Conservation (phyloP, 805 yeast species). For the Saccharomyces jurei region DNA sequence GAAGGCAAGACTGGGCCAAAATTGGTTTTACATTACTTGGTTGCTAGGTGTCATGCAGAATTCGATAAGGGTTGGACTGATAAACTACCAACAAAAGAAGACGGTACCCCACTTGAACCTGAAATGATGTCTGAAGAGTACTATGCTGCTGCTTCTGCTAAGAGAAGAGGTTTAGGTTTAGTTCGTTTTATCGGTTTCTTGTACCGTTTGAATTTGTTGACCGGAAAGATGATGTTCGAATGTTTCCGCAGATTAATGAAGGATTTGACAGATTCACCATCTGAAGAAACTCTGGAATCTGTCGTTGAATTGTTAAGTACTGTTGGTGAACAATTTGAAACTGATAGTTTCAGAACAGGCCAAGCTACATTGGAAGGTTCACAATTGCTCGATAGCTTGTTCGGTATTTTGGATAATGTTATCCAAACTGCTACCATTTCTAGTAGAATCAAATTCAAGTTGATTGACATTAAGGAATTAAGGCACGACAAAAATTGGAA, state of each 20-base stretch:
- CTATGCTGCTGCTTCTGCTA: slow-evolving; percentile 77
- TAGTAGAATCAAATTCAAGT: slow-evolving; percentile 75
- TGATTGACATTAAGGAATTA: slow-evolving; percentile 81
- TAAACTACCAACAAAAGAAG: slow-evolving; percentile 71
- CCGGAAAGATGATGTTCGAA: slow-evolving; percentile 62
- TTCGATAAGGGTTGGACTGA: slow-evolving; percentile 93
- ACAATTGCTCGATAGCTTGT: slow-evolving; percentile 49
- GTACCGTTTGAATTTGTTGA: slow-evolving; percentile 66
- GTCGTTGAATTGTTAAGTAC: slow-evolving; percentile 77
- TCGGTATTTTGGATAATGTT: slow-evolving; percentile 45
- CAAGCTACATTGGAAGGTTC: slow-evolving; percentile 35
- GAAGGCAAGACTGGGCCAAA: slow-evolving; percentile 53
- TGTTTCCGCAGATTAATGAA: slow-evolving; percentile 59
- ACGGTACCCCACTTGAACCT: slow-evolving; percentile 66
- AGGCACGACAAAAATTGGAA: slow-evolving; percentile 58
- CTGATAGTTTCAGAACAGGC: slow-evolving; percentile 24
- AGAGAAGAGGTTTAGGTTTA: slow-evolving; percentile 96
- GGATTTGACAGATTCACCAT: slow-evolving; percentile 50
- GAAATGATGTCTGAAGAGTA: slow-evolving; percentile 96
- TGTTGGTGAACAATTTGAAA: slow-evolving; percentile 70
- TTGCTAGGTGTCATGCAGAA: slow-evolving; percentile 84
- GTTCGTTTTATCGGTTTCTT: slow-evolving; percentile 93
- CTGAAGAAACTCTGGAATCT: slow-evolving; percentile 87
- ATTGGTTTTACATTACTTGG: slow-evolving; percentile 71
- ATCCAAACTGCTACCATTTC: slow-evolving; percentile 50